Conservation (phyloP, 805 yeast genomes). For the Candida mattraensis region DNA sequence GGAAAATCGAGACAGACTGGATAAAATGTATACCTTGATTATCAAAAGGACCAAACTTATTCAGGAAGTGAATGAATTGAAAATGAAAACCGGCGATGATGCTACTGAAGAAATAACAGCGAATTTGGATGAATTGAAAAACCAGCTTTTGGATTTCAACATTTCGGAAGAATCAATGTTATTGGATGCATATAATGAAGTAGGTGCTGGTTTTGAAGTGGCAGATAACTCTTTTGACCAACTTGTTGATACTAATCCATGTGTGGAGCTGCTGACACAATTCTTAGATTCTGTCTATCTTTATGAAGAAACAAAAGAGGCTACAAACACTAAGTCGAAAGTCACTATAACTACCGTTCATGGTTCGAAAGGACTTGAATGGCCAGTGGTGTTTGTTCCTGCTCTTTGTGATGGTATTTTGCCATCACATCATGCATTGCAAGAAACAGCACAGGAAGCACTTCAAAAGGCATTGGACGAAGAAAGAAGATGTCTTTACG, state of each 20-base stretch:
- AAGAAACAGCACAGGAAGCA: slow-evolving; percentile 24
- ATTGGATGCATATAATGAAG: slow-evolving; percentile 23
- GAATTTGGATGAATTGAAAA: slow-evolving; percentile 30
- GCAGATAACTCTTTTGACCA: slow-evolving; percentile 17
- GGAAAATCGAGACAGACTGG: slow-evolving; percentile 7
- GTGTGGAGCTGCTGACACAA: slow-evolving; percentile 24
- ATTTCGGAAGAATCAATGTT: slow-evolving; percentile 25
- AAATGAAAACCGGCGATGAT: slow-evolving; percentile 21
- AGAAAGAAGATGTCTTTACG: slow-evolving; percentile 83
- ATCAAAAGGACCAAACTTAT: slow-evolving; percentile 22
- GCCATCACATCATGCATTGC: slow-evolving; percentile 55
- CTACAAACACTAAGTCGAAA: slow-evolving; percentile 16
- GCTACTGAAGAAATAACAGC: slow-evolving; percentile 20
- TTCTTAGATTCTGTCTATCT: slow-evolving; percentile 35
- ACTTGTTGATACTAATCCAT: slow-evolving; percentile 18
- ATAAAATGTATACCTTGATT: slow-evolving; percentile 23
- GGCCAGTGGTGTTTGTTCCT: slow-evolving; percentile 90
- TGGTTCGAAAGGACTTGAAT: slow-evolving; percentile 90
- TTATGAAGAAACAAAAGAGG: slow-evolving; percentile 25
- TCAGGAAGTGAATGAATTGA: slow-evolving; percentile 17
- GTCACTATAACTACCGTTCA: slow-evolving; percentile 75
- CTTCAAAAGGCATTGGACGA: slow-evolving; percentile 51
- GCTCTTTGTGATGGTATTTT: slow-evolving; percentile 64
- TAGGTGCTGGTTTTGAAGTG: slow-evolving; percentile 17
- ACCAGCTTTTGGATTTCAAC: slow-evolving; percentile 28